Base-by-base conservation (phyloP, 768 basidiomycete species). In the Xerocomellus intermedius region DNA sequence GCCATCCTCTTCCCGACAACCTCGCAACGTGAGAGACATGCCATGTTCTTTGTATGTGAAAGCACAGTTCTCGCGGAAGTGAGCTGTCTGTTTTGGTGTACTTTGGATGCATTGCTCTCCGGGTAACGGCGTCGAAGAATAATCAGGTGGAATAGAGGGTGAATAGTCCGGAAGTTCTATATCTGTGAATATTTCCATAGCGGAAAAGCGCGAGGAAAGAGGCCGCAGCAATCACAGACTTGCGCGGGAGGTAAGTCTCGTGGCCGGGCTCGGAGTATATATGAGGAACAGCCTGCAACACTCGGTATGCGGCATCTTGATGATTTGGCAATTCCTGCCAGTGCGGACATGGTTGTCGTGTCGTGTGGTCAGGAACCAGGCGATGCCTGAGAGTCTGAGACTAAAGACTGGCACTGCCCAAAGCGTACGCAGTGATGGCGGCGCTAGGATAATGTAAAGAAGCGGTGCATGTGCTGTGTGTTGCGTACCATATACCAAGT, bases 71-170 rank as follows among this genome's bases (percentile, higher is more conserved):
- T 60, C 69, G 14, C 47, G 56, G 24, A 50, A 42, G 47, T 35
- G 22, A 13, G 37, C 30, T 8, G 48, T 24, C n/a, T 50, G 51
- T 17, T 33, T 57, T 24, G 70, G 81, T 0, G 82, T 79, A 42
- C 74, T 75, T 39, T 82, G 78, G 8, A 89, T 77, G 17, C 74
- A 73, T 50, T 74, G 72, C 60, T 89, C 86, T 26, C 78, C 82
- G 3, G 69, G 72, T 5, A 75, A 66, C 33, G 81, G 84, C 26
- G 78, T 77, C 35, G 67, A 76, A 45, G 87, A 83, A 63, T 89
- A 89, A 8, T 71, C 64, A 2, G 87, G 87, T 26, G 80, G 80
- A 2, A 70, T 69, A 7, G 84, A 79, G 2, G 81, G 75, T 0
- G 82, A 76, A 64, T 88, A 88, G 7, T 64, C 65, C 19, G 87